phyloP scores from a whole-genome alignment of 345 rosid species.

The Linum tenue region DNA sequence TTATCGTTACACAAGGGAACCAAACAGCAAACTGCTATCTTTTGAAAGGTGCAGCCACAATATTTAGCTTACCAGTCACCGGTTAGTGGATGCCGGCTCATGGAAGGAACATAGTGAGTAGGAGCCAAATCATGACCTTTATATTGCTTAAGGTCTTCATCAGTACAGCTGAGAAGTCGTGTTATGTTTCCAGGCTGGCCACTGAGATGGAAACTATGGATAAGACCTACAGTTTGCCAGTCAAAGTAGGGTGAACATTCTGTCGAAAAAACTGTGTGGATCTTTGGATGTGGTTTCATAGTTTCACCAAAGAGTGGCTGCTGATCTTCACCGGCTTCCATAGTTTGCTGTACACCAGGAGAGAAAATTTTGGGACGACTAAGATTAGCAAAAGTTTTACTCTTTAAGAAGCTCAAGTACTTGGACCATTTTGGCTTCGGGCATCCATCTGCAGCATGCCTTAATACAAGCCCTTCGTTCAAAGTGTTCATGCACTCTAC shows the following conservation, averaged over 20 bases:
- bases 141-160: constrained; percentile 65
- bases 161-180: constrained; percentile 92
- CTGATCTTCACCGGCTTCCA: constrained; percentile 24
- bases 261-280: constrained; percentile 87
- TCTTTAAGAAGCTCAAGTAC: constrained; percentile 87
- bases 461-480: constrained; percentile 79
- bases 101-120: constrained; percentile 94
- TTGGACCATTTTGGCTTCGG: constrained; percentile 75
- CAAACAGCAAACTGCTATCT: background rate
- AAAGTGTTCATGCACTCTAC: constrained; percentile 80
- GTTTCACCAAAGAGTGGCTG: constrained; percentile 31
- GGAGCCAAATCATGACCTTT: constrained; percentile 89
- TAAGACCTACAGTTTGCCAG: constrained; percentile 96
- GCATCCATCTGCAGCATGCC: constrained; percentile 71
- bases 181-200: constrained; percentile 96
- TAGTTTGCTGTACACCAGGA: constrained; percentile 25
- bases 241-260: constrained; percentile 91
- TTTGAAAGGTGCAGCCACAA: background rate
- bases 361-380: constrained; percentile 58
- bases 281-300: constrained; percentile 51
- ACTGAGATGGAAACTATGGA: constrained; percentile 83
- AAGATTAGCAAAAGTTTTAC: constrained; percentile 78
- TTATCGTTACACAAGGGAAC: constrained; percentile 2
- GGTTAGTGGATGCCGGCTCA: constrained; percentile 93
- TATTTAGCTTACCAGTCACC: constrained; percentile 69